Evolutionary conservation across 176 grass and related monocot species (phyloP), one percentile per base, ranked within the genome.

Genomic region (Eleusine coracana): DNA sequence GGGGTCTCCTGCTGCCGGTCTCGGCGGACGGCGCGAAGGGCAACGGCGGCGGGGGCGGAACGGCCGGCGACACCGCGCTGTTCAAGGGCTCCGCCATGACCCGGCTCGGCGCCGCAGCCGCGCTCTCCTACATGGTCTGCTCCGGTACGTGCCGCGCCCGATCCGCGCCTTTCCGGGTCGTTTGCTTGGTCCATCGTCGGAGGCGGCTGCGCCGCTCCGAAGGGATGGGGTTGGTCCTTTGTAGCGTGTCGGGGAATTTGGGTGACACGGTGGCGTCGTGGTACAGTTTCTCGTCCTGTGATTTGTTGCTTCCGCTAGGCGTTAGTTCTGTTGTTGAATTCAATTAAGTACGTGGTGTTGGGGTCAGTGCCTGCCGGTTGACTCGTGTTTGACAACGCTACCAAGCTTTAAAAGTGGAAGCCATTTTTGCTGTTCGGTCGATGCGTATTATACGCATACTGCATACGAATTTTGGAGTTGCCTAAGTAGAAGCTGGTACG

Each of bases 101-200:
- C 72, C 84, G 63, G 38, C 93, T 91, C 55, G 91, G 91, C 63
- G 91, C 83, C 40, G 87, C 86, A 64, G 96, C 96, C 41, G 96
- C 96, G 48, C 83, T 99, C 77, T 99, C 93, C 76, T 99, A 96
- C 96, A 96, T 99, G 96, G 27, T 77, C 16, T 99, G 96, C 89
- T 90, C 96, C 10, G 96, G 96, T 99, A 79, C 76, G 78, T 48
- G 2, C 28, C 6, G 5, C 66, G 14, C 28, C 59, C 74, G 70
- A 73, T 90, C 81, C 80, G 48, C 29, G 17, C 50, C 54, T 38
- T 42, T 49, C 56, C 31, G 7, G 28, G 27, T 11, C 14, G 63
- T 45, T 42, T n/a, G 34, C 8, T 42, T n/a, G 46, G 9, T 81
- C 58, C 37, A 1, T 71, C 10, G 49, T 71, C 15, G 8, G 2